A percentile compares a stretch with the other conserved stretches of the same genome.
These are phyloP conservation scores for Heliamphora pulchella DNA, from an alignment of 179 eudicot species.

Conservation along the genomic window DNA sequence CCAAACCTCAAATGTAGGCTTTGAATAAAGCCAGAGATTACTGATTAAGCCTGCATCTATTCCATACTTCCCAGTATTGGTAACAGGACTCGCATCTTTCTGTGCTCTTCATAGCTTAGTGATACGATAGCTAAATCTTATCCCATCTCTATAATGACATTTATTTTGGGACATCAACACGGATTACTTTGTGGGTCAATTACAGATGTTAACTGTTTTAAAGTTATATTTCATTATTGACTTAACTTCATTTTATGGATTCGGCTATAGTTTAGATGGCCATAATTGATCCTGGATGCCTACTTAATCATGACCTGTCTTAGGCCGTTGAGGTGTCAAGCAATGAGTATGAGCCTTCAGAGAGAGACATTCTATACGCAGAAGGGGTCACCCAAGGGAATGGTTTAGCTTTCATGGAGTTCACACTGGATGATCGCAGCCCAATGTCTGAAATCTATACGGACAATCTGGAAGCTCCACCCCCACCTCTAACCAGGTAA, in stretches of 20 bases:
- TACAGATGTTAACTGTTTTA: background rate
- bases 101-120: background rate
- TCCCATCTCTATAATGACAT: background rate
- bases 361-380: conserved; percentile 82
- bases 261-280: background rate
- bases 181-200: background rate
- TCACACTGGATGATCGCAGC: conserved; percentile 91
- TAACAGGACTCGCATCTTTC: background rate
- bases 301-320: conserved; percentile 10
- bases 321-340: conserved; percentile 97
- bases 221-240: background rate
- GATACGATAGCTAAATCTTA: background rate
- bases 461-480: conserved; percentile 63
- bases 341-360: conserved; percentile 93
- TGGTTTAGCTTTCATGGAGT: conserved; percentile 91
- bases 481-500: conserved; percentile 73
- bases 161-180: background rate
- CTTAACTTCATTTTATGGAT: background rate
- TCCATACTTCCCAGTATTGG: background rate
- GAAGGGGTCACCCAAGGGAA: conserved; percentile 97
- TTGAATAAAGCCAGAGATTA: background rate
- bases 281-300: background rate
- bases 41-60: background rate
- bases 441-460: conserved; percentile 88
- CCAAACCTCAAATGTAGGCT: too few species aligned